Percentiles rank a stretch among this genome's conserved stretches.
phyloP scores from a whole-genome alignment of 257 asterid species.

The Solanum boliviense region DNA sequence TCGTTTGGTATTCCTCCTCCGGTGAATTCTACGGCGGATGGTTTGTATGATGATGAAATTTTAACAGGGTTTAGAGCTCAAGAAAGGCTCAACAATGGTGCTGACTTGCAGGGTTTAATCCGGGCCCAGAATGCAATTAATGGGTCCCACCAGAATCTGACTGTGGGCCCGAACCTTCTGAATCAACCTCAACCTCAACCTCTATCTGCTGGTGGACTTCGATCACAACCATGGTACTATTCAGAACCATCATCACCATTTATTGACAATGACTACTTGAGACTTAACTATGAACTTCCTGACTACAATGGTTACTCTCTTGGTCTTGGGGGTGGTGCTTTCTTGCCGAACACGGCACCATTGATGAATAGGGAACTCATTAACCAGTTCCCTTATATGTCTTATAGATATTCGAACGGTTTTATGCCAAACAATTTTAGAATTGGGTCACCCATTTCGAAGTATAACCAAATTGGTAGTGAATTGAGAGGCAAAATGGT shows the following conservation, averaged over 20 bases:
- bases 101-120: not conserved
- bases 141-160: constrained; percentile 37
- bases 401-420: not conserved
- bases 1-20: not conserved
- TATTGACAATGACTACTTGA: not conserved
- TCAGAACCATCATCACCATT: not conserved
- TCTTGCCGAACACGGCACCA: constrained; percentile 54
- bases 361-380: not conserved
- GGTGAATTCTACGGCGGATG: not conserved
- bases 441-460: not conserved
- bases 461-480: constrained; percentile 1
- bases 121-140: constrained; percentile 1
- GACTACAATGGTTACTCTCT: not conserved
- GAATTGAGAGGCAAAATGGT: constrained; percentile 32
- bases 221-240: not conserved
- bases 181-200: not conserved
- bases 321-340: not conserved
- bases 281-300: not conserved
- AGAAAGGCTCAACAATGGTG: not conserved
- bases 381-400: constrained; percentile 6
- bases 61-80: not conserved
- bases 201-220: not conserved
- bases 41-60: not conserved
- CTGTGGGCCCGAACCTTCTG: constrained; percentile 30
- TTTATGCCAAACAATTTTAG: not conserved